Conservation (phyloP, 176 grass and related monocot genomes). For the Thinopyrum elongatum region DNA sequence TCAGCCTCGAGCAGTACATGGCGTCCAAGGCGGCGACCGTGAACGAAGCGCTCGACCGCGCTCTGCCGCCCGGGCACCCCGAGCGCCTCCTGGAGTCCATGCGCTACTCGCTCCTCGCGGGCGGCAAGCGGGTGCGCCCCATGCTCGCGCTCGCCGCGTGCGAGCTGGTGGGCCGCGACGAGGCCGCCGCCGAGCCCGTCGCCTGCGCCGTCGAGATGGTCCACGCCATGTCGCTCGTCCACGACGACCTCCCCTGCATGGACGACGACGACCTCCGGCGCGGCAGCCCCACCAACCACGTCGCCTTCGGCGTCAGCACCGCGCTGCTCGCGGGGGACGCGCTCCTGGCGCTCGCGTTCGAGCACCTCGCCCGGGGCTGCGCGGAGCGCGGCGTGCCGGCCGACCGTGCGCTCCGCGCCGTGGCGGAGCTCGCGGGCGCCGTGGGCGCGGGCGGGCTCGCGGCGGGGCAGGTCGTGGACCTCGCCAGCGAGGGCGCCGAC, state of each 20-base stretch:
- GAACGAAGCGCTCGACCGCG: slow-evolving; percentile 2
- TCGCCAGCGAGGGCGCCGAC: background rate
- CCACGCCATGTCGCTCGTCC: slow-evolving; percentile 21
- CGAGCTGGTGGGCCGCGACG: background rate
- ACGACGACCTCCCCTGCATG: slow-evolving; percentile 20
- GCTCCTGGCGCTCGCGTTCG: slow-evolving; percentile 4
- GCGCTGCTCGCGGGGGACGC: background rate
- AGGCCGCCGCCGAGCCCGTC: background rate
- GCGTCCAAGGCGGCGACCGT: slow-evolving; percentile 1
- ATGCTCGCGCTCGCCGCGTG: slow-evolving; percentile 8
- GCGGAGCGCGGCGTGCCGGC: background rate
- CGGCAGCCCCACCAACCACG: slow-evolving; percentile 1
- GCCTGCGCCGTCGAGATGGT: slow-evolving; percentile 25
- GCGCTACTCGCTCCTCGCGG: slow-evolving; percentile 17
- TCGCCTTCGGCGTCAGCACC: slow-evolving; percentile 6
- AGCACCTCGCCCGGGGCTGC: background rate
- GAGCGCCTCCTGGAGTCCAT: slow-evolving; percentile 4
- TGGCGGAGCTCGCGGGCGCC: background rate
- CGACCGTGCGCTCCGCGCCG: background rate
- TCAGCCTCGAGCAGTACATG: slow-evolving; percentile 6
- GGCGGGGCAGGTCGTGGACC: slow-evolving; percentile 4
- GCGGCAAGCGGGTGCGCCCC: slow-evolving; percentile 17
- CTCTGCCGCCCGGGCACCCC: background rate
- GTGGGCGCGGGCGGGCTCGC: background rate
- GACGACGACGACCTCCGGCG: slow-evolving; percentile 15